Percentiles rank a stretch among this genome's conserved stretches.
Conservation (phyloP, 2,329 filamentous ascomycete species). For the Ophiostoma sp. region DNA sequence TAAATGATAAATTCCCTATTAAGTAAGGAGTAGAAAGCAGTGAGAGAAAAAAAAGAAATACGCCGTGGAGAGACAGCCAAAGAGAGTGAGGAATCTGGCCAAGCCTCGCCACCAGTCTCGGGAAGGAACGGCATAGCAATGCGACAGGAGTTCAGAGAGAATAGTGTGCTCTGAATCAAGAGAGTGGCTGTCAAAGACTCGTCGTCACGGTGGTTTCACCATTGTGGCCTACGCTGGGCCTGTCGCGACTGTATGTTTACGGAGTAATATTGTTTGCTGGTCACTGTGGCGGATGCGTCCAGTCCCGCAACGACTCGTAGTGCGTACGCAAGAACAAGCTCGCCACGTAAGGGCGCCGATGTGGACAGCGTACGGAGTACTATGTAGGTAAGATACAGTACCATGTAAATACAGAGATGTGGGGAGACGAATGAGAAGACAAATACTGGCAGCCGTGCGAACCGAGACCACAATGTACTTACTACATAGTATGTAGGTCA, state of each 20-base stretch:
- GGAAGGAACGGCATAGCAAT: neutral
- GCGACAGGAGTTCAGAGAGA: neutral
- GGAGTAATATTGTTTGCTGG: neutral
- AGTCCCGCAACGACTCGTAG: neutral
- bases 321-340: constrained; percentile 4
- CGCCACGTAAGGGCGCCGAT: constrained; percentile 10
- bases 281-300: neutral
- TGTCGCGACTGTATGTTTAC: neutral
- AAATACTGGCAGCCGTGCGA: neutral
- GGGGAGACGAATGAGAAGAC: neutral
- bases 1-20: neutral
- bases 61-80: neutral
- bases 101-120: neutral
- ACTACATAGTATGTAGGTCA: neutral
- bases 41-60: neutral
- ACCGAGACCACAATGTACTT: neutral
- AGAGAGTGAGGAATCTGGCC: neutral
- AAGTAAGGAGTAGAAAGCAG: neutral
- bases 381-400: neutral
- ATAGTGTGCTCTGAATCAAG: neutral
- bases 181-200: neutral
- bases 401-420: neutral
- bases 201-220: neutral
- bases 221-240: neutral
- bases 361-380: neutral